Evolutionary conservation across 2,329 filamentous ascomycete genomes (phyloP), one percentile per base, ranked within the genome.

Genomic region (Pleomassaria siparia): DNA sequence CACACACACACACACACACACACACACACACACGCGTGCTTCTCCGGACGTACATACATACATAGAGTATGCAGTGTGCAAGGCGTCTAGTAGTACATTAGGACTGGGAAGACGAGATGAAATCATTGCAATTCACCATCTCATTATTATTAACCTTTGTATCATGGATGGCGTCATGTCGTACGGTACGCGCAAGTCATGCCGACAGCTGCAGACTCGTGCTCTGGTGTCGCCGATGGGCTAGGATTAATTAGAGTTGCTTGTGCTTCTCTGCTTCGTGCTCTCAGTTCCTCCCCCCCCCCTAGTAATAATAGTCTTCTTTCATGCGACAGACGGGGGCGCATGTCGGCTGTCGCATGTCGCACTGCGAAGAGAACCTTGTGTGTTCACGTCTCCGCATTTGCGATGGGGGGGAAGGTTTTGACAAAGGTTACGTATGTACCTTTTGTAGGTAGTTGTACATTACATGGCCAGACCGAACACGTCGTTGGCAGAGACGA

Each of bases 321-420:
- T 42, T 42, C 49, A 44, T 53, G 51, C 47, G n/a, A 33, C 15
- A 43, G 47, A 20, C 28, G 18, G 24, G 40, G 18, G 37, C 33
- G 39, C 28, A 35, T 18, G n/a, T n/a, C n/a, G n/a, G n/a, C n/a
- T n/a, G n/a, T n/a, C n/a, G n/a, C n/a, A n/a, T n/a, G 47, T 47
- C 10, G 42, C 46, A 49, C 43, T 41, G 46, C 35, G 15, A n/a
- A n/a, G n/a, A 41, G 37, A 48, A 20, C 30, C 8, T 32, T 42
- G 45, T 46, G 47, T 28, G 15, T 44, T 30, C 21, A 44, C 40
- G 37, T 30, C 20, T 42, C 46, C 30, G 43, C 40, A 29, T 35
- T 16, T 39, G 37, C 22, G 24, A 18, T 8, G 43, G 16, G 28
- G 18, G 15, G 39, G 41, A 37, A n/a, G n/a, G n/a, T n/a, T n/a